Percentiles rank a stretch among this genome's conserved stretches.
Evolutionary conservation across 148 eudicot genomes (phyloP).

Genomic region (Chenopodium suecicum): DNA sequence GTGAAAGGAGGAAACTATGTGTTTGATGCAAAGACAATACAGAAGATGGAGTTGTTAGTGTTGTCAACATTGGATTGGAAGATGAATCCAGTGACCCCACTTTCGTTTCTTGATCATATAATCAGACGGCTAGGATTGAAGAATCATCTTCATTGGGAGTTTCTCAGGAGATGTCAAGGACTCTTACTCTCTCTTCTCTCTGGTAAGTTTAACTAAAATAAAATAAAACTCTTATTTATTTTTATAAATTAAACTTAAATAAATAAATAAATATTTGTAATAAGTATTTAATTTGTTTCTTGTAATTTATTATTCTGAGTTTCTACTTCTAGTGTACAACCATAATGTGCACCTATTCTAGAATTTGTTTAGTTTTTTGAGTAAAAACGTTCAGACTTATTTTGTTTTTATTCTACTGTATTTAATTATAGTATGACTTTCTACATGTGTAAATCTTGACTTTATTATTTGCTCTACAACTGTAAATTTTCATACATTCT

Average conservation of each 20-base stretch:
- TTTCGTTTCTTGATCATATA: slow-evolving; percentile 79
- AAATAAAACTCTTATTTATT: too few species aligned
- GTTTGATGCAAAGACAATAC: slow-evolving; percentile 76
- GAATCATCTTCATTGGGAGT: slow-evolving; percentile 58
- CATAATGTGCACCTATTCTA: background rate
- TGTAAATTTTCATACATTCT: background rate
- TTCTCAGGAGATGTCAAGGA: slow-evolving; percentile 53
- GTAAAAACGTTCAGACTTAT: background rate
- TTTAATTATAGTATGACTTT: background rate
- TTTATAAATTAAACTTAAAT: too few species aligned
- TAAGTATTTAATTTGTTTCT: too few species aligned
- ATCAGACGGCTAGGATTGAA: slow-evolving; percentile 68
- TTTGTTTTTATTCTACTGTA: background rate
- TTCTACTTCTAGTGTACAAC: too few species aligned
- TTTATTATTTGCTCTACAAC: background rate
- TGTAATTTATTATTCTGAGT: too few species aligned
- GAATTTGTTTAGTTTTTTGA: background rate
- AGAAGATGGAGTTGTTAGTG: slow-evolving; percentile 84
- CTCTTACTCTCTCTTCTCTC: slow-evolving; percentile 58
- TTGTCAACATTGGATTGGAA: slow-evolving; percentile 73
- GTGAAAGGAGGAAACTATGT: slow-evolving; percentile 52
- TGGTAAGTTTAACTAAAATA: slow-evolving; percentile 36
- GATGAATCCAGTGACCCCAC: slow-evolving; percentile 84
- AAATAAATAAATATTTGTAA: too few species aligned
- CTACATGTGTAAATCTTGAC: background rate